Evolutionary conservation across 257 asterid genomes (phyloP).

Genomic region (Avicennia marina): DNA sequence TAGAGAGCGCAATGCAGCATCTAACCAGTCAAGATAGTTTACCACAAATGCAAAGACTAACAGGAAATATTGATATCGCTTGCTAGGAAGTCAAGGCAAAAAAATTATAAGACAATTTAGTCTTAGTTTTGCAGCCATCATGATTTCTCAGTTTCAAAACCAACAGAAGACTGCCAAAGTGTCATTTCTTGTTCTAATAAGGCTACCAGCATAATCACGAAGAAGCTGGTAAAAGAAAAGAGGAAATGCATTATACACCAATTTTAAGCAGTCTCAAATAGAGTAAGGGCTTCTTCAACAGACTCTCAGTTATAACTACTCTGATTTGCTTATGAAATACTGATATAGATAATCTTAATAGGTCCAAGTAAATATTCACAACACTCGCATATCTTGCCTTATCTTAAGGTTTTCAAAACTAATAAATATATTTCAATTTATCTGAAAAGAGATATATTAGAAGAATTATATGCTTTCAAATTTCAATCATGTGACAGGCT

Average conservation of each 20-base stretch:
- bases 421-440: too few species aligned
- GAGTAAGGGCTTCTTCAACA: neutral
- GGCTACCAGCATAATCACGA: neutral
- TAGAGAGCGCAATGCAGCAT: neutral
- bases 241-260: neutral
- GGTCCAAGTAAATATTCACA: neutral
- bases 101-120: neutral
- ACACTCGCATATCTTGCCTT: neutral
- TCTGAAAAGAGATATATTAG: too few species aligned
- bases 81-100: neutral
- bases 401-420: too few species aligned
- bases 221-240: neutral
- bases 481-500: constrained; percentile 6
- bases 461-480: too few species aligned
- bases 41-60: neutral
- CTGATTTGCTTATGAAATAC: neutral
- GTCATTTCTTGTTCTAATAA: neutral
- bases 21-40: neutral
- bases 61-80: neutral
- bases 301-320: neutral
- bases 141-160: neutral
- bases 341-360: neutral
- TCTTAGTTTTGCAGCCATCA: neutral
- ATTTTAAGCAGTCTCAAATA: neutral
- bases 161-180: neutral